phyloP scores from a whole-genome alignment of 1,284 basidiomycete genomes.

The Melampsora occidentalis region DNA sequence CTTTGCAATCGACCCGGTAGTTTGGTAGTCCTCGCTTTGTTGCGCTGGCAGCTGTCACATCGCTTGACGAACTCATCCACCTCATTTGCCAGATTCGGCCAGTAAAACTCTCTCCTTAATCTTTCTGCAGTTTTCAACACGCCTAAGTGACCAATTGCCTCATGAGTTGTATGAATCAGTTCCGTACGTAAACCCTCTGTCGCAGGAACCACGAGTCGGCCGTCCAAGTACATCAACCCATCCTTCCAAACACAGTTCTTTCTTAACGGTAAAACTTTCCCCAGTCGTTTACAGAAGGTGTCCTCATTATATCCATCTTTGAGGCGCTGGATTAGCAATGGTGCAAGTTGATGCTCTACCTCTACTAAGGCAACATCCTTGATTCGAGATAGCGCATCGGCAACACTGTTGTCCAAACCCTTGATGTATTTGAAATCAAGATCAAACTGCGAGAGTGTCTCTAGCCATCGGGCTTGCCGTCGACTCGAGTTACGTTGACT shows the following conservation, averaged over 20 bases:
- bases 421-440: constrained; percentile 52
- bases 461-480: no score
- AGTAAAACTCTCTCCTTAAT: neutral
- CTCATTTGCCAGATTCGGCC: neutral
- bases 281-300: neutral
- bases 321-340: neutral
- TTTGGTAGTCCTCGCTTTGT: neutral
- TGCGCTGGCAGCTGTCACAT: neutral
- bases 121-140: neutral
- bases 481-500: no score
- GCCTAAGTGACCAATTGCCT: neutral
- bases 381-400: constrained; percentile 54
- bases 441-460: neutral
- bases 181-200: neutral
- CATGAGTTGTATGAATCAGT: neutral
- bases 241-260: neutral
- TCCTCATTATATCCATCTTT: neutral
- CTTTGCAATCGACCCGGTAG: constrained; percentile 4
- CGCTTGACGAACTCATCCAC: neutral
- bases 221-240: neutral
- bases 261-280: neutral
- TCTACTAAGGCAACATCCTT: constrained; percentile 3
- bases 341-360: neutral
- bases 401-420: constrained; percentile 54
- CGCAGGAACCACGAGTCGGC: neutral